Evolutionary conservation across 139 green algal species (phyloP), one percentile per base, ranked within the genome.

Genomic region (Chlamydomonas sp.): DNA sequence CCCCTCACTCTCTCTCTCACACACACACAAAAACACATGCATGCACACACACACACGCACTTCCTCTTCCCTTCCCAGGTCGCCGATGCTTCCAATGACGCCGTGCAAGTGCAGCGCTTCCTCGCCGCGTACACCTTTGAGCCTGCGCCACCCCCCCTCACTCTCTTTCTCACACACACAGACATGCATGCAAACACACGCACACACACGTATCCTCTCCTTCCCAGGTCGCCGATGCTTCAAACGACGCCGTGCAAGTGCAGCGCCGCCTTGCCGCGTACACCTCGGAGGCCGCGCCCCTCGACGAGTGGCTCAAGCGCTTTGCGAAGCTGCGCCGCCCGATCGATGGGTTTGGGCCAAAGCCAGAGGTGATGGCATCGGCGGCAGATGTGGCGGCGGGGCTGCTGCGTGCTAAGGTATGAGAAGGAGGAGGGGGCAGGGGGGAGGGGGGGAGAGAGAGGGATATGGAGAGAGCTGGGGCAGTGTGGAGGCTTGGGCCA

Each of bases 301-400:
- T 80, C 64, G 72, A 81, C 5, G 68, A 67, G n/a, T 90, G 84
- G 86, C 72, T 89, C 47, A 65, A 57, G 26, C 72, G 77, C 13
- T 92, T 92, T 65, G 67, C 58, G 60, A 76, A 70, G 30, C 81
- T 92, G 49, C 75, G 69, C 2, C 69, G 76, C 10, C 73, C 72
- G 1, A 39, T 90, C 5, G 68, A 81, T 35, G 84, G 78, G 2
- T 34, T 47, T 2, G 66, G 30, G 1, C 28, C 66, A 4, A 26
- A 79, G n/a, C 33, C 10, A 1, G 79, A 89, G 26, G 82, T 87
- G 39, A 57, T 85, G 38, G 66, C 58, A 1, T 68, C 67, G 2
- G 79, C 77, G 5, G 48, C n/a, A 8, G 81, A 82, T 29, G 73
- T 81, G 8, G 78, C 75, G 10, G 49, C 70, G 3, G 73, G 72